Conservation (phyloP, 495 filamentous ascomycete genomes). For the Aspergillus nidulans region DNA sequence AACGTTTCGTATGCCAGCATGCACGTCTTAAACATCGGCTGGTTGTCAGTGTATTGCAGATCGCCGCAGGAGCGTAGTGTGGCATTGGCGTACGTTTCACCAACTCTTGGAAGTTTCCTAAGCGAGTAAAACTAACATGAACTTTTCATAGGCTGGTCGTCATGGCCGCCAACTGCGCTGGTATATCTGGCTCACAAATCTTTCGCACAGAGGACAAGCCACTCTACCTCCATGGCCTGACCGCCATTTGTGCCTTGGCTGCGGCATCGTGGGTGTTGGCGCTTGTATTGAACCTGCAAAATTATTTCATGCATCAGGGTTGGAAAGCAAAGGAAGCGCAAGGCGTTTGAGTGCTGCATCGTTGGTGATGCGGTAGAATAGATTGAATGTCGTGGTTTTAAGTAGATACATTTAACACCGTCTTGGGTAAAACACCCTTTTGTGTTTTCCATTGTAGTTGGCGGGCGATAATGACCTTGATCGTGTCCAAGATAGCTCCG, state of each 20-base stretch:
- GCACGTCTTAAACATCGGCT: conserved; percentile 46
- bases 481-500: no score
- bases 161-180: conserved; percentile 51
- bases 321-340: neutral
- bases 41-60: conserved; percentile 45
- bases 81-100: conserved; percentile 46
- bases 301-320: neutral
- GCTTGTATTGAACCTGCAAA: conserved; percentile 5
- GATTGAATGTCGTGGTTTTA: neutral
- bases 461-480: no score
- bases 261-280: conserved; percentile 28
- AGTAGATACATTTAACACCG: neutral
- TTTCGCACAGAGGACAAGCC: conserved; percentile 50
- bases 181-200: conserved; percentile 51
- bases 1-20: conserved; percentile 46
- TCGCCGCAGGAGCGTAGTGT: conserved; percentile 45
- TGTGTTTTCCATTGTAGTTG: neutral
- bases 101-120: neutral
- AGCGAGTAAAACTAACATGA: conserved; percentile 10
- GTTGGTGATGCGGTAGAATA: neutral
- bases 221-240: conserved; percentile 43
- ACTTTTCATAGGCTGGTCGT: conserved; percentile 39
- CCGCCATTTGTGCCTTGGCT: conserved; percentile 30
- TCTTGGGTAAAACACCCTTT: neutral
- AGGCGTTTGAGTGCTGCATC: neutral